Base-by-base conservation (phyloP, 2,329 filamentous ascomycete species). In the Cladosporium colombiae region DNA sequence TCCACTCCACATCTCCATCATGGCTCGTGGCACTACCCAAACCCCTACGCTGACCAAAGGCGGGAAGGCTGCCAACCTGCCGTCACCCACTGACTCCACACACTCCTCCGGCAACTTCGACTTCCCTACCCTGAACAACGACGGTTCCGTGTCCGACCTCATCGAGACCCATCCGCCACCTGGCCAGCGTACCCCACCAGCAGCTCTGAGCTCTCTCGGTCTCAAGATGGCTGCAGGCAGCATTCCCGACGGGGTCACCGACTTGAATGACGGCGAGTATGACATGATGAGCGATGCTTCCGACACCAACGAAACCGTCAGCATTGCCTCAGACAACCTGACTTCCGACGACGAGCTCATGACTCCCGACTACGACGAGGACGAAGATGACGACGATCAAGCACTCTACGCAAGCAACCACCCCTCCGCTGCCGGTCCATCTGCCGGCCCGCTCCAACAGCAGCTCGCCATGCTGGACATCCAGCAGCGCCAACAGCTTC, bases 221-320 rank as follows among this genome's bases (percentile, higher is more conserved):
- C 66, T 68, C 35, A 69, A 37, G 52, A 74, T 74, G 73, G 70
- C 66, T n/a, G 62, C 66, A 33, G 68, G 67, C 57, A 59, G 46
- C 56, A 56, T 33, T 37, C 68, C 68, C 62, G 67, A 68, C 44
- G 68, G 68, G 13, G 65, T 62, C 33, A 65, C 61, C 55, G 69
- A 70, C 33, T 62, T 72, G 53, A 65, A 71, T 52, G 73, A 75
- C 55, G 64, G 55, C 33, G 50, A 63, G 55, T 76, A 74, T 65
- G 74, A 76, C 68, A 74, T 75, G 72, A 62, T 76, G 35, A 73
- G 75, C 46, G 73, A 75, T 53, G 60, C 73, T 27, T 76, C 74
- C 21, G 56, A 59, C 33, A 70, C 64, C 57, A 73, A 75, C 57
- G 74, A 74, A 44, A 76, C 74, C 4, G 74, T 73, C 23, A 74